phyloP scores from a whole-genome alignment of 257 asterid species.

The Solanum ahanhuiri region DNA sequence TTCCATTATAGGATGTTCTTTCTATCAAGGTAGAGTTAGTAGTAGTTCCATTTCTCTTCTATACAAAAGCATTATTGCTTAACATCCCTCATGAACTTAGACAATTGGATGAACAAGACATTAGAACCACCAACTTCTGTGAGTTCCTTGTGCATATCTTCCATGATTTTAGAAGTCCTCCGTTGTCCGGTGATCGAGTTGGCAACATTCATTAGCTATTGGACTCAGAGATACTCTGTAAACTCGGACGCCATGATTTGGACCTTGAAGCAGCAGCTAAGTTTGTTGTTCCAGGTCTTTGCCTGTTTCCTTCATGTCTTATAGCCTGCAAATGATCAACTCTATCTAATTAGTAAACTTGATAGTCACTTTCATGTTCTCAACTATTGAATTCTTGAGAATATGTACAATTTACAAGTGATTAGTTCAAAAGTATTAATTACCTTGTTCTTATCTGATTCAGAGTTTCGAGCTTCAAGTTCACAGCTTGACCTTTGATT shows the following conservation, averaged over 20 bases:
- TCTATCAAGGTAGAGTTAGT: constrained; percentile 1
- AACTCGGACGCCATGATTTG: constrained; percentile 36
- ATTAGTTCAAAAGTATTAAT: not conserved
- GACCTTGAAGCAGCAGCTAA: constrained; percentile 8
- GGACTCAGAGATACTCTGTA: constrained; percentile 35
- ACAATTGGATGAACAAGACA: not conserved
- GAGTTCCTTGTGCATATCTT: not conserved
- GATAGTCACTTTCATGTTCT: not conserved
- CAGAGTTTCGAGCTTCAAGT: constrained; percentile 22
- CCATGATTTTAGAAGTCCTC: not conserved
- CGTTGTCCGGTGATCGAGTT: not conserved
- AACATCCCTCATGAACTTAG: not conserved
- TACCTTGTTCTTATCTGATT: constrained; percentile 27
- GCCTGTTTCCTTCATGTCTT: constrained; percentile 16
- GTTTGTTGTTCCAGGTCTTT: constrained; percentile 16
- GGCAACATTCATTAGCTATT: constrained; percentile 10
- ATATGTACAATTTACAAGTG: too few species aligned
- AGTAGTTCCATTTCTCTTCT: constrained; percentile 4
- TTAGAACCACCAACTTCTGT: not conserved
- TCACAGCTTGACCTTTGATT: constrained; percentile 23
- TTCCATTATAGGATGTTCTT: constrained; percentile 4
- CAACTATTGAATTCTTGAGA: not conserved
- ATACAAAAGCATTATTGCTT: constrained; percentile 9
- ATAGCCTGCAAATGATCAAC: constrained; percentile 11
- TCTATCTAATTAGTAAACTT: not conserved